Evolutionary conservation across 139 green algal genomes (phyloP).

Genomic region (Chlamydomonas incerta): DNA sequence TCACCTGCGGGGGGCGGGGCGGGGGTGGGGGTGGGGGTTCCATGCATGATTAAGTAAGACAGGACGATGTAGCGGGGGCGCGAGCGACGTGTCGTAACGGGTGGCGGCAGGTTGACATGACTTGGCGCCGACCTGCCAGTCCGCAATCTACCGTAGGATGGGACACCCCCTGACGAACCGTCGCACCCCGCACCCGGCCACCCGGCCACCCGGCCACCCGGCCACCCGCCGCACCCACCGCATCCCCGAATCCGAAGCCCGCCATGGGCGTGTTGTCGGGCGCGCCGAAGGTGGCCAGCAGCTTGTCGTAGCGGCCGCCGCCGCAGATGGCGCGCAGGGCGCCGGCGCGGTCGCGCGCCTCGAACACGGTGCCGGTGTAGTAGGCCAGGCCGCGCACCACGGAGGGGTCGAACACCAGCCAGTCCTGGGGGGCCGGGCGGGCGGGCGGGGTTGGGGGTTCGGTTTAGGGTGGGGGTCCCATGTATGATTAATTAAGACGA

Average conservation of each 20-base stretch:
- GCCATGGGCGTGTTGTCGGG: conserved; percentile 78
- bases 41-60: too few species aligned
- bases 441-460: background rate
- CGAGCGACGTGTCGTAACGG: too few species aligned
- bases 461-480: background rate
- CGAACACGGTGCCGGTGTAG: conserved; percentile 97
- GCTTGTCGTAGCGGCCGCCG: conserved; percentile 93
- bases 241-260: conserved; percentile 97
- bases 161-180: too few species aligned
- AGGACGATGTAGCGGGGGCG: too few species aligned
- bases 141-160: too few species aligned
- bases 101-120: too few species aligned
- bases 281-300: conserved; percentile 91
- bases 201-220: too few species aligned
- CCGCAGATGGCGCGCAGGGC: conserved; percentile 96
- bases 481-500: too few species aligned
- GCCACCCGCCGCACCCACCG: conserved; percentile 64
- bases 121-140: too few species aligned
- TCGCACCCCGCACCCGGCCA: too few species aligned
- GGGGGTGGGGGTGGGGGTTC: too few species aligned
- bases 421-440: conserved; percentile 74
- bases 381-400: conserved; percentile 97
- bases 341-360: conserved; percentile 92
- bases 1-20: too few species aligned
- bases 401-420: conserved; percentile 93